These are phyloP conservation scores for Lathyrus oleraceus DNA, from an alignment of 306 rosid species.

Conservation along the genomic window DNA sequence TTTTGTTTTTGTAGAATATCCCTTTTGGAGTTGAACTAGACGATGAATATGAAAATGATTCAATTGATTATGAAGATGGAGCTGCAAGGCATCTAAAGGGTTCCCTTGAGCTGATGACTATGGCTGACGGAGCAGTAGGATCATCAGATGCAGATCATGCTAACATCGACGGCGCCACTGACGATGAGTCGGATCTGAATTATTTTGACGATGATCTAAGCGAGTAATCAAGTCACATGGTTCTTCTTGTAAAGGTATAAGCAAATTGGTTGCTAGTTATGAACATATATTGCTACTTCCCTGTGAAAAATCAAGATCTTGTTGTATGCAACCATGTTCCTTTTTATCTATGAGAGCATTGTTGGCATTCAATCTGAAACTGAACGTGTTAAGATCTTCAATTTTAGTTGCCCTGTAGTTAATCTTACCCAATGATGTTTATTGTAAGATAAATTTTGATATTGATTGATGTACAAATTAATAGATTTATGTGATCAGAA, in stretches of 20 bases:
- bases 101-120: conserved; percentile 49
- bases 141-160: conserved; percentile 50
- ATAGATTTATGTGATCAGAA: conserved; percentile 11
- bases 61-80: conserved; percentile 67
- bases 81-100: conserved; percentile 52
- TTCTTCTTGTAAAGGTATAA: conserved; percentile 30
- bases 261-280: background rate
- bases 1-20: conserved; percentile 52
- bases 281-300: conserved; percentile 12
- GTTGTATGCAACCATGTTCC: background rate
- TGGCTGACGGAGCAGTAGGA: conserved; percentile 52
- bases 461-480: conserved; percentile 12
- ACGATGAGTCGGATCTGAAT: conserved; percentile 70
- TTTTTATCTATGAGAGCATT: conserved; percentile 7
- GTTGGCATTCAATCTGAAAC: background rate
- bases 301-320: conserved; percentile 24
- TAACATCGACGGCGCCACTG: conserved; percentile 54
- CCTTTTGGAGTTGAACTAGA: conserved; percentile 59
- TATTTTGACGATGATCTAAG: conserved; percentile 72
- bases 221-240: conserved; percentile 44
- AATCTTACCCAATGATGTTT: conserved; percentile 14
- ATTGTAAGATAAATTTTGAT: conserved; percentile 30
- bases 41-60: conserved; percentile 65
- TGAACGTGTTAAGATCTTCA: background rate
- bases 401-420: conserved; percentile 3